These are phyloP conservation scores for Boletus pseudo-olivaceus DNA, from an alignment of 768 basidiomycete genomes.

Conservation along the genomic window DNA sequence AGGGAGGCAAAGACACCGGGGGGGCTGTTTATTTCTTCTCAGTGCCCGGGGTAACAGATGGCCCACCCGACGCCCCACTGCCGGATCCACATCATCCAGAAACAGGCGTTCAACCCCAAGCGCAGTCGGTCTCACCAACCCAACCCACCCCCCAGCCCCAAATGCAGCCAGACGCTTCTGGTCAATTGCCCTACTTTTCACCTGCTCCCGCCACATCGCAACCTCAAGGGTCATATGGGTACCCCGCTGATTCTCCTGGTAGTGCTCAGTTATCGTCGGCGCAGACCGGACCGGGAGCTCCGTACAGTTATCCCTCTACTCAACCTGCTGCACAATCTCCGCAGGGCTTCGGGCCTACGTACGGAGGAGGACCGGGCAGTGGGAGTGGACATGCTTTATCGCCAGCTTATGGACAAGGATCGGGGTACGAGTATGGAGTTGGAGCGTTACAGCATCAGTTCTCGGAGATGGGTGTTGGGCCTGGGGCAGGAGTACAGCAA, in stretches of 20 bases:
- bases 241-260: slow-evolving; percentile 14
- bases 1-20: slow-evolving; percentile 69
- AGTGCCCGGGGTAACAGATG: slow-evolving; percentile 69
- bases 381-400: slow-evolving; percentile 18
- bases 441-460: slow-evolving; percentile 29
- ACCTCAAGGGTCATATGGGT: slow-evolving; percentile 20
- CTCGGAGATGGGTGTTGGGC: slow-evolving; percentile 28
- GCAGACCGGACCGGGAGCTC: slow-evolving; percentile 5
- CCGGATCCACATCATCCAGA: slow-evolving; percentile 7
- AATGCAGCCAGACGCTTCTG: slow-evolving; percentile 10
- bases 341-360: slow-evolving; percentile 9
- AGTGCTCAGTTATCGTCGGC: not conserved
- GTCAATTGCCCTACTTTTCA: slow-evolving; percentile 15
- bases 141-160: slow-evolving; percentile 20
- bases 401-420: slow-evolving; percentile 15
- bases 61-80: slow-evolving; percentile 13
- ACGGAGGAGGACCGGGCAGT: slow-evolving; percentile 22
- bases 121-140: slow-evolving; percentile 13
- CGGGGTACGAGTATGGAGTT: slow-evolving; percentile 24
- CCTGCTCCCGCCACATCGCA: slow-evolving; percentile 7
- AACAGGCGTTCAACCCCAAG: slow-evolving; percentile 10
- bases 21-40: slow-evolving; percentile 80
- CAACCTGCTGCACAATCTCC: slow-evolving; percentile 16
- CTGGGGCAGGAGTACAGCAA: slow-evolving; percentile 21
- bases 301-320: slow-evolving; percentile 18